These are phyloP conservation scores for Talaromyces stipitatus DNA, from an alignment of 495 filamentous ascomycete genomes.

Conservation along the genomic window DNA sequence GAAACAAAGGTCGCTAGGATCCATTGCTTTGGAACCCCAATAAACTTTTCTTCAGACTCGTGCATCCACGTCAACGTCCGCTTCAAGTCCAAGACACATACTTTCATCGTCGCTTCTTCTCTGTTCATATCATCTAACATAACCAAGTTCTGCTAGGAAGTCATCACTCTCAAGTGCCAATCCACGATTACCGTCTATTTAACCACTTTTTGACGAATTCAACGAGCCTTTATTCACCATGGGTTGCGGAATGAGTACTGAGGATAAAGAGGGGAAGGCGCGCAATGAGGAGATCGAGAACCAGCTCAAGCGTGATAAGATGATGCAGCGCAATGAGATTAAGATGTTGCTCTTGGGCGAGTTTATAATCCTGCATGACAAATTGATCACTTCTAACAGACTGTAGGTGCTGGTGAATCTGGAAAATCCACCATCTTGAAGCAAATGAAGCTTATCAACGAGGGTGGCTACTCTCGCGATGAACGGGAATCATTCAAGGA, in stretches of 20 bases:
- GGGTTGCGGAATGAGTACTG: constrained; percentile 99
- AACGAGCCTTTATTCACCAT: constrained; percentile 54
- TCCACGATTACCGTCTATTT: not conserved
- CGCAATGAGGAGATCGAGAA: constrained; percentile 99
- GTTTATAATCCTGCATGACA: constrained; percentile 19
- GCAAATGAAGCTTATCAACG: constrained; percentile 80
- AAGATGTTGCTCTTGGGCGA: constrained; percentile 98
- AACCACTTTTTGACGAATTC: constrained; percentile 14
- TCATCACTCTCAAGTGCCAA: constrained; percentile 5
- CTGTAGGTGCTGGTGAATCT: constrained; percentile 91
- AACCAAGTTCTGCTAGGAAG: constrained; percentile 4
- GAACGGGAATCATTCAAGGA: constrained; percentile 67
- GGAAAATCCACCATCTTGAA: constrained; percentile 99
- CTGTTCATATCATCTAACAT: not conserved
- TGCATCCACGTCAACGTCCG: too few species aligned
- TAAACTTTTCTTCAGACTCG: not conserved
- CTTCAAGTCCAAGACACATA: too few species aligned
- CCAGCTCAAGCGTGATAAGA: constrained; percentile 89
- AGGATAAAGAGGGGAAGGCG: constrained; percentile 99
- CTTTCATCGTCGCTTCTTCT: not conserved
- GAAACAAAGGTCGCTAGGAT: not conserved
- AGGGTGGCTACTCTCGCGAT: constrained; percentile 50
- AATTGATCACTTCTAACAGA: too few species aligned
- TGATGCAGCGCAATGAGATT: constrained; percentile 95
- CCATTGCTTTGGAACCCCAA: not conserved